Conservation (phyloP, 1,284 basidiomycete genomes). For the Ganoderma sinense region DNA sequence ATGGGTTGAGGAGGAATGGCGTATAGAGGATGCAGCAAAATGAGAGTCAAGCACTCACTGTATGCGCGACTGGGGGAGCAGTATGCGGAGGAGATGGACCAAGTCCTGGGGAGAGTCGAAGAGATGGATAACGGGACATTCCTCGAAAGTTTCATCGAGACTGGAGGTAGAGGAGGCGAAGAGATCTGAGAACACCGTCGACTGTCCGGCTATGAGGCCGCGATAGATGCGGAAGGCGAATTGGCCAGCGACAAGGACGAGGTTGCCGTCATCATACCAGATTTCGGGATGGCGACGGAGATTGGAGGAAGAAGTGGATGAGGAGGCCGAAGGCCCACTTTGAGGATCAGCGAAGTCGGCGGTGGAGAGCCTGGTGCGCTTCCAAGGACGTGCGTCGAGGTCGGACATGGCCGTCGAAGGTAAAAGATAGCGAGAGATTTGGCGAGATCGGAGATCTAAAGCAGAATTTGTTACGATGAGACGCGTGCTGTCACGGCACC, state of each 20-base stretch:
- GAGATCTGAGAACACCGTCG: conserved; percentile 28
- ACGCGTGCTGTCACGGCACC: not conserved
- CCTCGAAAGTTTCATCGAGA: conserved; percentile 14
- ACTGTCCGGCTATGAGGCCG: conserved; percentile 28
- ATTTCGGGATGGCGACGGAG: conserved; percentile 3
- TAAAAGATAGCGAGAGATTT: too few relatives aligned
- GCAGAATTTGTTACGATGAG: too few relatives aligned
- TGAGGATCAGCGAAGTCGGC: not conserved
- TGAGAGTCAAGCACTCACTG: not conserved
- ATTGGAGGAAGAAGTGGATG: not conserved
- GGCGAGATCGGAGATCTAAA: too few relatives aligned
- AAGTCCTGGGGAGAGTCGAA: conserved; percentile 24
- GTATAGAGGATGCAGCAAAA: not conserved
- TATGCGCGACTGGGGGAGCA: not conserved
- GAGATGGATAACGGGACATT: conserved; percentile 24
- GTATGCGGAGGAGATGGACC: conserved; percentile 9
- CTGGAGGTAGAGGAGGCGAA: conserved; percentile 27
- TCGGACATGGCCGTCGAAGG: not conserved
- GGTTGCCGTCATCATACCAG: conserved; percentile 31
- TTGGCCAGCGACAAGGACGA: conserved; percentile 26
- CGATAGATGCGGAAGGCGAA: conserved; percentile 28
- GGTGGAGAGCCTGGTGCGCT: not conserved
- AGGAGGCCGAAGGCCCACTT: not conserved
- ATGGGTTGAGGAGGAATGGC: not conserved
- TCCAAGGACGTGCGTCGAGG: not conserved